These are phyloP conservation scores for Aspergillus pseudoviridinutans DNA, from an alignment of 2,329 filamentous ascomycete species.

Conservation along the genomic window DNA sequence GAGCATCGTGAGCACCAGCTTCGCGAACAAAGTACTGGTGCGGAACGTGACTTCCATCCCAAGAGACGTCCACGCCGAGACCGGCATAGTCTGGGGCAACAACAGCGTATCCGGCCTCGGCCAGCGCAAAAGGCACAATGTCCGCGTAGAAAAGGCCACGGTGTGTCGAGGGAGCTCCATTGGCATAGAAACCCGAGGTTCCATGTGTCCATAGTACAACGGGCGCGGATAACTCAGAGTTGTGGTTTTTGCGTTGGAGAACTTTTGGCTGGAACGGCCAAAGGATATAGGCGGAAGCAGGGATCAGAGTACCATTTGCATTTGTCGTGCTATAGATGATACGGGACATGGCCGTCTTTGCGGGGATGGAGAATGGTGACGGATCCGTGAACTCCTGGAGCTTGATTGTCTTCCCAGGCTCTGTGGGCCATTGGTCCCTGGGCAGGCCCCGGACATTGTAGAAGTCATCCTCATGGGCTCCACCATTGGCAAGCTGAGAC, in stretches of 20 bases:
- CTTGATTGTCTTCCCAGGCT: conserved; percentile 11
- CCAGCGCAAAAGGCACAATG: conserved; percentile 38
- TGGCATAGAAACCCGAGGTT: conserved; percentile 39
- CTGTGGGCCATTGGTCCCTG: conserved; percentile 10
- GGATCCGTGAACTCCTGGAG: conserved; percentile 13
- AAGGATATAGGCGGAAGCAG: conserved; percentile 49
- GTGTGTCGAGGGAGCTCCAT: conserved; percentile 40
- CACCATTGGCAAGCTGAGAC: conserved; percentile 16
- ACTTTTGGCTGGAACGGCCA: conserved; percentile 42
- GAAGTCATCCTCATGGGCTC: conserved; percentile 15
- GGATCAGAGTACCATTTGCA: conserved; percentile 45
- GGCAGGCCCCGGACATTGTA: conserved; percentile 9
- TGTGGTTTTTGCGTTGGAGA: conserved; percentile 1
- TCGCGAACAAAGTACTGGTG: conserved; percentile 41
- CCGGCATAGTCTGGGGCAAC: conserved; percentile 46
- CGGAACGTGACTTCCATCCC: conserved; percentile 32
- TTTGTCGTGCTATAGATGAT: conserved; percentile 47
- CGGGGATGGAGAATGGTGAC: conserved; percentile 11
- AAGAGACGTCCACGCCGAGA: conserved; percentile 36
- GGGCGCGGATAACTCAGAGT: conserved; percentile 13
- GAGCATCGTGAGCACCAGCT: conserved; percentile 41
- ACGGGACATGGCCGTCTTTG: conserved; percentile 38
- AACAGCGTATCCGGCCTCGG: conserved; percentile 43
- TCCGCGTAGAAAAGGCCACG: conserved; percentile 42
- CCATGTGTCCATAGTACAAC: conserved; percentile 46